A percentile compares a stretch with the other conserved stretches of the same genome.
phyloP scores from a whole-genome alignment of 208 protist species.

The Acanthamoeba royreba region DNA sequence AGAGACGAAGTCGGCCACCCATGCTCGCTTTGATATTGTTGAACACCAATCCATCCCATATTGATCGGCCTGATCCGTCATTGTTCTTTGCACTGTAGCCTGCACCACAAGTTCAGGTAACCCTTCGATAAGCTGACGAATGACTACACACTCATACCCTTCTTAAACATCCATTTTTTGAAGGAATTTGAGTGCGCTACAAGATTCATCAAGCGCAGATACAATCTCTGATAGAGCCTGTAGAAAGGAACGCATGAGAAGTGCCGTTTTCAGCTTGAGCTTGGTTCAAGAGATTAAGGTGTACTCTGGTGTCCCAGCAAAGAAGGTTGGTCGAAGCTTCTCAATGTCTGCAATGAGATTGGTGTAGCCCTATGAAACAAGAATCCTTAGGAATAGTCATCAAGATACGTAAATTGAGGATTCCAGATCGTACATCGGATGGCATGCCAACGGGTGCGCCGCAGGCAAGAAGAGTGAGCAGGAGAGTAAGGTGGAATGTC shows the following conservation, averaged over 20 bases:
- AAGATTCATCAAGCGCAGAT: neutral
- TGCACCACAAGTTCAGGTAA: too few species aligned
- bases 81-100: neutral
- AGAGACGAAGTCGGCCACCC: constrained; percentile 14
- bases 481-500: neutral
- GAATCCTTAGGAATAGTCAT: too few species aligned
- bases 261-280: neutral
- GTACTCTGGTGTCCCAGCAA: neutral
- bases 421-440: neutral
- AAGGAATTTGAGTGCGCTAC: neutral
- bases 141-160: too few species aligned
- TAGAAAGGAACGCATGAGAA: neutral
- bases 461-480: neutral
- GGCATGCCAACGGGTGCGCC: neutral
- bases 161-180: constrained; percentile 7
- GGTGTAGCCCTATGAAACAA: neutral
- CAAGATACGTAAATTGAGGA: neutral
- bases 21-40: constrained; percentile 1
- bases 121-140: too few species aligned
- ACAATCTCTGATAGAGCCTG: neutral
- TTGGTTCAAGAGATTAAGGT: neutral
- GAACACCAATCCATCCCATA: neutral
- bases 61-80: neutral
- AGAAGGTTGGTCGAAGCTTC: neutral
- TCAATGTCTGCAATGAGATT: neutral